Evolutionary conservation across 805 yeast genomes (phyloP).

Genomic region (Spathaspora arborariae): DNA sequence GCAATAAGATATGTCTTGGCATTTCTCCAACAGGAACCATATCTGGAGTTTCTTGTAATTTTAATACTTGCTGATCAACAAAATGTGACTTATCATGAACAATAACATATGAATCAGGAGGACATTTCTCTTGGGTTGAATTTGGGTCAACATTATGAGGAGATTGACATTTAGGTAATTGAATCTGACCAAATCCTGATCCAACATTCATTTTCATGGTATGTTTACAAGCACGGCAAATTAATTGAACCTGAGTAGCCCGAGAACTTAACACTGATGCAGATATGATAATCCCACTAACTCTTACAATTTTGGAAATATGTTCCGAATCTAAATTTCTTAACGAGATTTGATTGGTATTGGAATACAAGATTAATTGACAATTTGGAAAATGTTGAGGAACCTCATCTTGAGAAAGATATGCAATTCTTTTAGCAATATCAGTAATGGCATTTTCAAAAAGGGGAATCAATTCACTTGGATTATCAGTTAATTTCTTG

Average conservation of each 20-base stretch:
- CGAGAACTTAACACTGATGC: conserved; percentile 86
- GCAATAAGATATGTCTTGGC: conserved; percentile 88
- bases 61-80: conserved; percentile 90
- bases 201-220: conserved; percentile 60
- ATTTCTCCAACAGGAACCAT: conserved; percentile 98
- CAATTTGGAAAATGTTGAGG: conserved; percentile 67
- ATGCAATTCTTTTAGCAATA: conserved; percentile 72
- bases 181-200: conserved; percentile 68
- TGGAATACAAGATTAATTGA: conserved; percentile 74
- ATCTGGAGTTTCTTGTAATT: conserved; percentile 96
- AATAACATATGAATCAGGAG: conserved; percentile 87
- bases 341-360: conserved; percentile 67
- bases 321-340: conserved; percentile 83
- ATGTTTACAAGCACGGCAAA: conserved; percentile 87
- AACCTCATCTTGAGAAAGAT: conserved; percentile 48
- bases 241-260: conserved; percentile 76
- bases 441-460: conserved; percentile 82
- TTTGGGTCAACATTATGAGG: conserved; percentile 32
- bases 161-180: conserved; percentile 55
- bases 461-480: conserved; percentile 80
- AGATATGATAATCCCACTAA: conserved; percentile 90
- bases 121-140: conserved; percentile 63
- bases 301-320: conserved; percentile 83
- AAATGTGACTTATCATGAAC: conserved; percentile 93
- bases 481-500: conserved; percentile 79